Evolutionary conservation across 768 basidiomycete species (phyloP).

Genomic region (Pulveroboletus sp.): DNA sequence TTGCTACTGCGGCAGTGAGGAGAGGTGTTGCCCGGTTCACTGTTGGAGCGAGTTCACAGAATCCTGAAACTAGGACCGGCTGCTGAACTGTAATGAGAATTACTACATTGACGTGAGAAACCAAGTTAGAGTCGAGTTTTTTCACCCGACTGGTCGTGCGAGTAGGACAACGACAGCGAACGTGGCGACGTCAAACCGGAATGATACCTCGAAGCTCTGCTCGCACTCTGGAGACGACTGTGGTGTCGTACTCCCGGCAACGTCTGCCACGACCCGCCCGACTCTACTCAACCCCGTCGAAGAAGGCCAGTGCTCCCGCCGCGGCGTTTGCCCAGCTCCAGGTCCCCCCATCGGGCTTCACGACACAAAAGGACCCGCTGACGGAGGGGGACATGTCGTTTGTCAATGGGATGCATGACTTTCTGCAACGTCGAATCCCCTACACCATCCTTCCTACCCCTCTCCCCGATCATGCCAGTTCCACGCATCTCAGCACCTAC

Average conservation of each 20-base stretch:
- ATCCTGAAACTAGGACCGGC: no score
- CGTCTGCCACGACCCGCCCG: slow-evolving; percentile 65
- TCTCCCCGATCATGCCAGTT: slow-evolving; percentile 44
- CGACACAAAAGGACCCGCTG: no score
- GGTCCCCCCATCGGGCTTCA: background rate
- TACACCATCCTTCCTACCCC: slow-evolving; percentile 67
- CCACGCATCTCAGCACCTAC: slow-evolving; percentile 39
- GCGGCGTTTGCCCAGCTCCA: slow-evolving; percentile 39
- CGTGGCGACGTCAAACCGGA: slow-evolving; percentile 7
- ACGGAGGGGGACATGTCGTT: slow-evolving; percentile 4
- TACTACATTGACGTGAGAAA: no score
- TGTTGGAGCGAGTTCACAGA: no score
- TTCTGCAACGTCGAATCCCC: slow-evolving; percentile 42
- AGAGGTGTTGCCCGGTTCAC: no score
- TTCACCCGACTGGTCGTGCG: no score
- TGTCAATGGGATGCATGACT: slow-evolving; percentile 43
- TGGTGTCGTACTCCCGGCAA: slow-evolving; percentile 60
- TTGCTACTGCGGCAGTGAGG: no score
- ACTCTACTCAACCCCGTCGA: slow-evolving; percentile 65
- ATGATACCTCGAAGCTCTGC: slow-evolving; percentile 27
- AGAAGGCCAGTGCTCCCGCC: slow-evolving; percentile 51
- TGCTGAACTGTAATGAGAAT: no score
- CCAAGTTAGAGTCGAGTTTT: no score
- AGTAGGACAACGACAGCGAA: background rate
- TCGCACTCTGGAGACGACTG: slow-evolving; percentile 34